These are phyloP conservation scores for Yamadazyma sp. DNA, from an alignment of 1,139 yeast species.

Conservation along the genomic window DNA sequence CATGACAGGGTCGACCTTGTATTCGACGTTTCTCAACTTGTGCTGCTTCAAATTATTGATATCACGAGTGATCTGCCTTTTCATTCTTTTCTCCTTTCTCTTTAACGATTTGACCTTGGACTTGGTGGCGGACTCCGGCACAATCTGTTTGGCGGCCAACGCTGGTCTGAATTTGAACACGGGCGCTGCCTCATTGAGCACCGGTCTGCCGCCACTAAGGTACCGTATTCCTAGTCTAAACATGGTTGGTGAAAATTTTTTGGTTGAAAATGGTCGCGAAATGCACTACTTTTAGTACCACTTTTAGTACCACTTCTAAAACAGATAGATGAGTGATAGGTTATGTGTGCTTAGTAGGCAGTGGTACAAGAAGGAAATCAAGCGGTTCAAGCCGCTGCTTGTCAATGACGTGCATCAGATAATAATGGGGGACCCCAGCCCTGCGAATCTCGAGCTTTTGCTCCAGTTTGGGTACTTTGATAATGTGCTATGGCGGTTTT, in stretches of 20 bases:
- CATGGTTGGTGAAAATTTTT: slow-evolving; percentile 5
- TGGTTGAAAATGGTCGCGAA: neutral
- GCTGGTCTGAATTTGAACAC: slow-evolving; percentile 18
- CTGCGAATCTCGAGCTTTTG: slow-evolving; percentile 17
- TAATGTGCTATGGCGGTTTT: slow-evolving; percentile 39
- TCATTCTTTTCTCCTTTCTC: slow-evolving; percentile 42
- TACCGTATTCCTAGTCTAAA: slow-evolving; percentile 3
- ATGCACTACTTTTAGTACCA: slow-evolving; percentile 2
- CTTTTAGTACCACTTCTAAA: too few relatives aligned
- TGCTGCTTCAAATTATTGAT: slow-evolving; percentile 48
- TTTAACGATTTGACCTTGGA: slow-evolving; percentile 38
- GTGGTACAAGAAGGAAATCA: slow-evolving; percentile 5
- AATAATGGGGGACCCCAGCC: slow-evolving; percentile 6
- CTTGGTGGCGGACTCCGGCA: slow-evolving; percentile 25
- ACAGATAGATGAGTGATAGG: too few relatives aligned
- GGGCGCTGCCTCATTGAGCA: slow-evolving; percentile 1
- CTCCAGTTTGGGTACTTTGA: slow-evolving; percentile 21
- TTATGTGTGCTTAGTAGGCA: slow-evolving; percentile 1
- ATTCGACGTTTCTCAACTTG: slow-evolving; percentile 30
- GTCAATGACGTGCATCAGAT: slow-evolving; percentile 24
- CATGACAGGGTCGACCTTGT: slow-evolving; percentile 69
- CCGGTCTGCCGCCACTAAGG: slow-evolving; percentile 2
- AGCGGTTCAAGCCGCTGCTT: slow-evolving; percentile 13
- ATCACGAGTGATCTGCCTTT: slow-evolving; percentile 45
- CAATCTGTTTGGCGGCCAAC: slow-evolving; percentile 35